Percentiles rank a stretch among this genome's conserved stretches.
These are phyloP conservation scores for Gossypium thurberi DNA, from an alignment of 345 rosid species.

Conservation along the genomic window DNA sequence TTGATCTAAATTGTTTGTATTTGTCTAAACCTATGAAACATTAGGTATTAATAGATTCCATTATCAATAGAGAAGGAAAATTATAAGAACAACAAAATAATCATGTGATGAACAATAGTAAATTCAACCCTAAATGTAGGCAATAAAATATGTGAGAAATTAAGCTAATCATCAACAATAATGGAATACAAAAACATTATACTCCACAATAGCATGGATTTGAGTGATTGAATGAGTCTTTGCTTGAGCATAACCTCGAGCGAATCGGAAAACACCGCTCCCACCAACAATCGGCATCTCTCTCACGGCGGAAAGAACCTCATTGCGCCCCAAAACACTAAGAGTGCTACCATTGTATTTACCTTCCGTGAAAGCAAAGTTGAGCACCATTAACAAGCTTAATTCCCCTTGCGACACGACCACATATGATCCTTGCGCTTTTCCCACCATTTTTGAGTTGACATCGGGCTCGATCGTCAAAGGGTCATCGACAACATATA, in stretches of 20 bases:
- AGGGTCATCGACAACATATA: not conserved
- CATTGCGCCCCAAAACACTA: not conserved
- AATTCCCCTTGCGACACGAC: not conserved
- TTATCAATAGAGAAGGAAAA: too few species aligned
- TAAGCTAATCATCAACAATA: not conserved
- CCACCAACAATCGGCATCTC: conserved; percentile 2
- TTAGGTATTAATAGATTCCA: too few species aligned
- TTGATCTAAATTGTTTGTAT: too few species aligned
- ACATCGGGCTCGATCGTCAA: not conserved
- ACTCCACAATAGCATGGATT: not conserved
- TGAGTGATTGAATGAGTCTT: not conserved
- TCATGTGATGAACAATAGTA: not conserved
- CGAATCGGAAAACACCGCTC: not conserved
- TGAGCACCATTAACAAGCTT: conserved; percentile 4
- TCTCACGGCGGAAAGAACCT: not conserved
- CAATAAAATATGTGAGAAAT: not conserved
- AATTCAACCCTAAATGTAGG: not conserved
- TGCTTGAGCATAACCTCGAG: not conserved
- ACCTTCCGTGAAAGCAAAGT: not conserved
- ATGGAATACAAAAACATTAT: conserved; percentile 5
- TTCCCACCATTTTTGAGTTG: not conserved
- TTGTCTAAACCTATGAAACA: too few species aligned
- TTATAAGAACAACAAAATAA: too few species aligned
- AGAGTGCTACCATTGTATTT: conserved; percentile 1
- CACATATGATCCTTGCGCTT: not conserved